Evolutionary conservation across 1,284 basidiomycete genomes (phyloP).

Genomic region (Moniliophthora roreri): DNA sequence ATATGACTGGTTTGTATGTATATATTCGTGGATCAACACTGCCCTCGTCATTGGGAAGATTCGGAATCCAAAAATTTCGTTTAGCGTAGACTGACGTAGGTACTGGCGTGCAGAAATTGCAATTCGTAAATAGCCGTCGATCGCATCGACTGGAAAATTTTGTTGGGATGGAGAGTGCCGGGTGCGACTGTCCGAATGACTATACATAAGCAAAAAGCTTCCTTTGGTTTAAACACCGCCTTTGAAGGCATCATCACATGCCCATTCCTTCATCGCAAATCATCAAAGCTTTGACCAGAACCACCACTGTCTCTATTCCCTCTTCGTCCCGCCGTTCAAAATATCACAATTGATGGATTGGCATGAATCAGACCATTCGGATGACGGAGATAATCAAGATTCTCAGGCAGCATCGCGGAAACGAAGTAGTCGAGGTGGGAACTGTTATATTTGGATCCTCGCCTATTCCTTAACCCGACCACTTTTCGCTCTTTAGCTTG

Average conservation of each 20-base stretch:
- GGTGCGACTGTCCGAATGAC: too few relatives aligned
- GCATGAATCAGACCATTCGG: slow-evolving; percentile 58
- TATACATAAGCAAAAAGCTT: too few relatives aligned
- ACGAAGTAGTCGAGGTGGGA: slow-evolving; percentile 66
- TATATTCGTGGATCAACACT: not conserved
- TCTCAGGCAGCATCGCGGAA: slow-evolving; percentile 46
- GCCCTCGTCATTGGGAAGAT: too few relatives aligned
- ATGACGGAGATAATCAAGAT: slow-evolving; percentile 50
- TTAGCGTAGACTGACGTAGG: too few relatives aligned
- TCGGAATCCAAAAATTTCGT: too few relatives aligned
- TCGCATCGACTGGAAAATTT: too few relatives aligned
- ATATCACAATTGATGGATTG: slow-evolving; percentile 37
- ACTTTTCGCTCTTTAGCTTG: slow-evolving; percentile 50
- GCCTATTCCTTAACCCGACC: slow-evolving; percentile 1
- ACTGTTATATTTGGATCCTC: slow-evolving; percentile 1
- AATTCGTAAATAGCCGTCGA: too few relatives aligned
- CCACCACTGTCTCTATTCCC: slow-evolving; percentile 17
- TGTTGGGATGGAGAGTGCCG: too few relatives aligned
- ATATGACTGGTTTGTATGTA: slow-evolving; percentile 3
- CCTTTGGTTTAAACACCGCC: too few relatives aligned
- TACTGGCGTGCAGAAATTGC: too few relatives aligned
- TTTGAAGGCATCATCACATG: too few relatives aligned
- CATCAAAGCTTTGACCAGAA: slow-evolving; percentile 12
- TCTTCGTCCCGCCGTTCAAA: not conserved
- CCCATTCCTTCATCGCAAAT: too few relatives aligned